Evolutionary conservation across 108 stramenopile genomes (phyloP).

Genomic region (Cyclotella baltica): DNA sequence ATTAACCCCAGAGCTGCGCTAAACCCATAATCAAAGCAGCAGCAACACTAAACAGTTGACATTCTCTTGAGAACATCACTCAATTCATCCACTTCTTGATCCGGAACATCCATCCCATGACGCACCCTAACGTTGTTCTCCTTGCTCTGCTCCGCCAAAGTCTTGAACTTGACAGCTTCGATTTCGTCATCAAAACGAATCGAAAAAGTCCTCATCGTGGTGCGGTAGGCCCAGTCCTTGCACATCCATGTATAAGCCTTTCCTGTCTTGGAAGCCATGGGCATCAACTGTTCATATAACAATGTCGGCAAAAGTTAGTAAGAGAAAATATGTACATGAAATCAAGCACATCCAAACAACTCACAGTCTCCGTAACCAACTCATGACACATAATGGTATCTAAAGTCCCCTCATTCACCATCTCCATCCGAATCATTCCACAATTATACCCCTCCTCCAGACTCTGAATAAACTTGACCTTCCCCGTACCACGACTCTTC

Average conservation of each 20-base stretch:
- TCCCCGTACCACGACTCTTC: conserved; percentile 20
- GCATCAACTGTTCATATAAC: not conserved
- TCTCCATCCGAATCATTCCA: conserved; percentile 39
- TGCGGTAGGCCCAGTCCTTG: conserved; percentile 36
- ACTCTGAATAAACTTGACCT: conserved; percentile 21
- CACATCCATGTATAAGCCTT: conserved; percentile 31
- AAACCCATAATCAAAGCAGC: not conserved
- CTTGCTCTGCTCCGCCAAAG: conserved; percentile 23
- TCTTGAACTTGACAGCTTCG: conserved; percentile 31
- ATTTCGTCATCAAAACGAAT: conserved; percentile 31
- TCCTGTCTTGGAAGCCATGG: conserved; percentile 30
- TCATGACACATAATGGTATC: conserved; percentile 34
- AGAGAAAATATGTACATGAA: not conserved
- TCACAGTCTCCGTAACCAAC: conserved; percentile 16
- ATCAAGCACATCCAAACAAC: not conserved
- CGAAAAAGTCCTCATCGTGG: conserved; percentile 23
- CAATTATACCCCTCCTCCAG: conserved; percentile 39
- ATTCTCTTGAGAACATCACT: conserved; percentile 20
- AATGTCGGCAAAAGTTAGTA: not conserved
- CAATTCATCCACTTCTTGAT: conserved; percentile 28
- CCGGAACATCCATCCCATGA: conserved; percentile 29
- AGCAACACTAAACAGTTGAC: conserved; percentile 9
- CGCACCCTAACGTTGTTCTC: conserved; percentile 26
- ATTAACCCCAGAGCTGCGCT: too few species aligned
- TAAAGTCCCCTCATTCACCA: conserved; percentile 25